A percentile compares a stretch with the other conserved stretches of the same genome.
Evolutionary conservation across 805 yeast genomes (phyloP).

Genomic region (Saccharomyces mikatae): DNA sequence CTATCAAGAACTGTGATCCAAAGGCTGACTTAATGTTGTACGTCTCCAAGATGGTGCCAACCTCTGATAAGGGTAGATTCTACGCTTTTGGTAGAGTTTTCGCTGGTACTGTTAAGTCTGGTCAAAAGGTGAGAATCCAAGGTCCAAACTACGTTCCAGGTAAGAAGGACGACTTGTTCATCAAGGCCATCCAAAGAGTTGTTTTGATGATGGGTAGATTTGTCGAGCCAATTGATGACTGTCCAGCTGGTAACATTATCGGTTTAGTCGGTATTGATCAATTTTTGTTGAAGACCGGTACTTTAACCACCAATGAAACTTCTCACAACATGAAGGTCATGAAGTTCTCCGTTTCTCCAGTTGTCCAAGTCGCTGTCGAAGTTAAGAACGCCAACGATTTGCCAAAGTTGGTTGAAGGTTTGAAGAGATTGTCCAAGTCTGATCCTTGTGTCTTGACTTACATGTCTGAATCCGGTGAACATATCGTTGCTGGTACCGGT

Average conservation of each 20-base stretch:
- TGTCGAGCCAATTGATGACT: constrained; percentile 95
- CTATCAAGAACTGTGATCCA: constrained; percentile 97
- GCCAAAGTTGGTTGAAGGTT: constrained; percentile 99
- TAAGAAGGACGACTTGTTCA: constrained; percentile 91
- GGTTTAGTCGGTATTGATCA: constrained; percentile 99
- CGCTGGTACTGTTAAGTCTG: constrained; percentile 97
- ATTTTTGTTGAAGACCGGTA: constrained; percentile 98
- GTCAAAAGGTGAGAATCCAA: constrained; percentile 98
- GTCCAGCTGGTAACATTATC: constrained; percentile 99
- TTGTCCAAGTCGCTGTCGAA: constrained; percentile 98
- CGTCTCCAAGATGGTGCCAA: constrained; percentile 99
- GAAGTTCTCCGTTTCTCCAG: constrained; percentile 99
- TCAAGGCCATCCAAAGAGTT: constrained; percentile 96
- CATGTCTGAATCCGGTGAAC: constrained; percentile 95
- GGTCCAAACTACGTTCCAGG: constrained; percentile 99
- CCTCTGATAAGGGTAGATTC: constrained; percentile 99
- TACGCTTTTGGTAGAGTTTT: constrained; percentile 99
- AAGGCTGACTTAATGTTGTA: constrained; percentile 94
- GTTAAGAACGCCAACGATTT: constrained; percentile 98
- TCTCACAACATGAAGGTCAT: constrained; percentile 99
- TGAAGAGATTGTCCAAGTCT: constrained; percentile 97
- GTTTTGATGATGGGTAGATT: constrained; percentile 98
- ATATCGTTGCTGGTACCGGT: constrained; percentile 98
- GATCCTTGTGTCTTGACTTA: constrained; percentile 91
- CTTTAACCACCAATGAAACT: constrained; percentile 89